Conservation (phyloP, 2,329 filamentous ascomycete genomes). For the Pyrenophora tritici-repentis region DNA sequence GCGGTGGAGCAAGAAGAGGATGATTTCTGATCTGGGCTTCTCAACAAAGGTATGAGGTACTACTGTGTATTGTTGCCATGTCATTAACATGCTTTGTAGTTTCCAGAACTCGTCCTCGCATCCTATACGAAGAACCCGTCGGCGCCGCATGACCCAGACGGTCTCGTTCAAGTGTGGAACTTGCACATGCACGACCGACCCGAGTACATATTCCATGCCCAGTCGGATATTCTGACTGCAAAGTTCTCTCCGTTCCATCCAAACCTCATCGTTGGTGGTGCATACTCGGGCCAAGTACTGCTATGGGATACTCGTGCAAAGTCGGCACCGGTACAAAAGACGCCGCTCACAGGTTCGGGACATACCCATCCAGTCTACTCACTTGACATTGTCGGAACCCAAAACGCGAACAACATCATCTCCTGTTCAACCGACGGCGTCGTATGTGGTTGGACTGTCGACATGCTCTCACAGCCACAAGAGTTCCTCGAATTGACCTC, state of each 20-base stretch:
- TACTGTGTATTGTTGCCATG: not conserved
- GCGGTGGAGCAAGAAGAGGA: constrained; percentile 94
- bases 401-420: constrained; percentile 98
- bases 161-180: constrained; percentile 96
- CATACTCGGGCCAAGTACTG: constrained; percentile 94
- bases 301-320: constrained; percentile 95
- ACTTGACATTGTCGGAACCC: constrained; percentile 92
- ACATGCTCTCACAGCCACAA: constrained; percentile 96
- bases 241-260: constrained; percentile 99
- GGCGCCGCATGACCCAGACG: constrained; percentile 90
- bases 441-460: constrained; percentile 95
- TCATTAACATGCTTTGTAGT: constrained; percentile 53
- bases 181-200: constrained; percentile 90
- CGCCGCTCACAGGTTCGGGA: constrained; percentile 88
- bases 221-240: constrained; percentile 91
- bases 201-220: constrained; percentile 95
- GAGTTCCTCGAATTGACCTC: constrained; percentile 88
- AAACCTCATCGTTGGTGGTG: constrained; percentile 92
- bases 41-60: constrained; percentile 73
- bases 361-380: constrained; percentile 97
- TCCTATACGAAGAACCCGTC: constrained; percentile 98
- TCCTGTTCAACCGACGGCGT: constrained; percentile 96
- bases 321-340: constrained; percentile 85
- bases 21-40: constrained; percentile 95
- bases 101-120: constrained; percentile 87